Base-by-base conservation (phyloP, 78 protist genomes). In the slime mould (Dictyostelium discoideum) region DNA sequence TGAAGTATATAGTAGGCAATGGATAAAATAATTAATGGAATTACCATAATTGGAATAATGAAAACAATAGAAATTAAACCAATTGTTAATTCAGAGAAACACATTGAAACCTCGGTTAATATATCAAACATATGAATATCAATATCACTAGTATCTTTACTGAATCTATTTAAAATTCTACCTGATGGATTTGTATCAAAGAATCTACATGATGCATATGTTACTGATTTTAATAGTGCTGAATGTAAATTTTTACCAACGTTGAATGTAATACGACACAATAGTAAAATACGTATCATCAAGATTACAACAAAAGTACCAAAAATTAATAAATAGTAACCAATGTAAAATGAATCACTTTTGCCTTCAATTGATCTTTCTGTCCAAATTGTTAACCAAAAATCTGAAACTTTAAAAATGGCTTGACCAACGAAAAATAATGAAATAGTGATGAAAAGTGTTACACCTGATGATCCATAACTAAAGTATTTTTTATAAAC, bases 1-100 rank as follows among this genome's bases (percentile, higher is more conserved):
- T 98, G 98, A 57, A 98, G 9, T 9, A 14, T 0, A 69, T 6
- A 26, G 95, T 98, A 98, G 14, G 92, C 16, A 0, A 87, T 57
- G 0, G 44, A 44, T 13, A 80, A 13, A 0, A 87, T 1, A 5
- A 46, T 10, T 14, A 97, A 48, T 74, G 96, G 85, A 3, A 85
- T 9, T 16, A 84, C 42, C 18, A 97, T 63, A 4, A 44, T 39
- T 32, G 93, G 92, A 29, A 42, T 92, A 13, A 85, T 32, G 40
- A 16, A 86, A 4, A 78, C 40, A 32, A 85, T 92, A 5, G 76
- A 72, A 6, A 48, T 8, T 16, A 92, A 4, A 18, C 86, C 65
- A 42, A 92, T 81, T 10, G 77, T 32, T 10, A 92, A 78, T 10
- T 54, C 32, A 14, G 82, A 48, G 24, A 24, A 37, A 65, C 63